phyloP scores from a whole-genome alignment of 202 grass and related monocot species.

The Schoenoplectus tabernaemontani region DNA sequence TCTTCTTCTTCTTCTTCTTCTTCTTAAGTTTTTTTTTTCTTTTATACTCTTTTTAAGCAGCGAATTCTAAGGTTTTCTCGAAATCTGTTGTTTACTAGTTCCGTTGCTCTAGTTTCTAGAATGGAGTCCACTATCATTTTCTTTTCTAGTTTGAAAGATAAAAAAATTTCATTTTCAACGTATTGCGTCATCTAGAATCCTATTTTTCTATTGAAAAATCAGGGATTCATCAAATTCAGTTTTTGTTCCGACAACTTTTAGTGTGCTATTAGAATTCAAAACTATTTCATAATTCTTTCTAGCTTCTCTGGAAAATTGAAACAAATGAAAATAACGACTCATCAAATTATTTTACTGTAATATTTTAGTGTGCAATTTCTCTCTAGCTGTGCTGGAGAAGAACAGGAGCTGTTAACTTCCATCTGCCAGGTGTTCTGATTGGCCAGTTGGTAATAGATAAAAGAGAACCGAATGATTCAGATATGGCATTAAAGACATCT shows the following conservation, averaged over 20 bases:
- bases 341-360: background rate
- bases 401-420: background rate
- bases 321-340: background rate
- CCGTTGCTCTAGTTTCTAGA: background rate
- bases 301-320: background rate
- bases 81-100: background rate
- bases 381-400: background rate
- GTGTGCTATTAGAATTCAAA: background rate
- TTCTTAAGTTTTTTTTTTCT: background rate
- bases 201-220: background rate
- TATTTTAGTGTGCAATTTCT: background rate
- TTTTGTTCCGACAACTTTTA: background rate
- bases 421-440: background rate
- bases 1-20: background rate
- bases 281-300: background rate
- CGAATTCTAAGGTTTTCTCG: background rate
- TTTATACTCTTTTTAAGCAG: background rate
- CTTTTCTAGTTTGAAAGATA: background rate
- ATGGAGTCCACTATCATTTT: background rate
- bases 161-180: background rate
- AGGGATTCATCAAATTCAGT: background rate
- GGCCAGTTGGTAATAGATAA: background rate
- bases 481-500: constrained; percentile 40
- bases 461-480: background rate
- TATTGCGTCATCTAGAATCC: background rate